A percentile compares a stretch with the other conserved stretches of the same genome.
These are phyloP conservation scores for Phytophthora sp. DNA, from an alignment of 352 stramenopile genomes.

Conservation along the genomic window DNA sequence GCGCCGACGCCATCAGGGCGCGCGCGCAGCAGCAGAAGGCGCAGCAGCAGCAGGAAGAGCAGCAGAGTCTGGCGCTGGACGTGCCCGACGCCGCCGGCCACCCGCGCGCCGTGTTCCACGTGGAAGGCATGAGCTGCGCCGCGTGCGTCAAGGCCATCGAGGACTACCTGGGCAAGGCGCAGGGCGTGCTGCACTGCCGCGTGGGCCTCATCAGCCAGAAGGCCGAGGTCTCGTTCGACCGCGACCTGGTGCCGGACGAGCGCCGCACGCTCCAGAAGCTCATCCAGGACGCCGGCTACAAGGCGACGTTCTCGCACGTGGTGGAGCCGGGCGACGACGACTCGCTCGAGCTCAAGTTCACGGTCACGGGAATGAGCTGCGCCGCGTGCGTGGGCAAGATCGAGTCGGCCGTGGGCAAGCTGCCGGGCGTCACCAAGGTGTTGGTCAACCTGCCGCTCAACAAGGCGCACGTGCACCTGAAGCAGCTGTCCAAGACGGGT, in stretches of 20 bases:
- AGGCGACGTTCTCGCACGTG: slow-evolving; percentile 75
- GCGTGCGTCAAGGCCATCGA: slow-evolving; percentile 90
- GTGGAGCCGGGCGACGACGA: slow-evolving; percentile 80
- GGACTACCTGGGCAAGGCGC: slow-evolving; percentile 65
- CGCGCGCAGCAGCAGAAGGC: slow-evolving; percentile 45
- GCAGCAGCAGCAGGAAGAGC: slow-evolving; percentile 18
- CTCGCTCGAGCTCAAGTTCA: slow-evolving; percentile 83
- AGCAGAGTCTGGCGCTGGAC: slow-evolving; percentile 38
- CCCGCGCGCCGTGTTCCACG: slow-evolving; percentile 80
- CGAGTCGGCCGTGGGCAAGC: slow-evolving; percentile 61
- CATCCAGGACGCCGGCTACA: slow-evolving; percentile 83
- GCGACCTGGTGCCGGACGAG: slow-evolving; percentile 67
- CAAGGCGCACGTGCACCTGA: slow-evolving; percentile 80
- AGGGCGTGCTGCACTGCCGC: slow-evolving; percentile 77
- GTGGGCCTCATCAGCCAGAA: slow-evolving; percentile 89
- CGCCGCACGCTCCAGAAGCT: slow-evolving; percentile 49
- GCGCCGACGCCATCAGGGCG: slow-evolving; percentile 59
- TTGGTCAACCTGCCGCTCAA: slow-evolving; percentile 65
- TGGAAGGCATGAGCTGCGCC: slow-evolving; percentile 88
- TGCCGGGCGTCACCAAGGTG: slow-evolving; percentile 80
- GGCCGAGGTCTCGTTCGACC: slow-evolving; percentile 84
- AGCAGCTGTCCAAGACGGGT: slow-evolving; percentile 78
- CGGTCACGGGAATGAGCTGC: slow-evolving; percentile 70
- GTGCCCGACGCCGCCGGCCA: slow-evolving; percentile 42
- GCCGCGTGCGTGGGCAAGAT: slow-evolving; percentile 71